Evolutionary conservation across 371 early-diverging fungal genomes (phyloP), one percentile per base, ranked within the genome.

Genomic region (Mucor mucedo): DNA sequence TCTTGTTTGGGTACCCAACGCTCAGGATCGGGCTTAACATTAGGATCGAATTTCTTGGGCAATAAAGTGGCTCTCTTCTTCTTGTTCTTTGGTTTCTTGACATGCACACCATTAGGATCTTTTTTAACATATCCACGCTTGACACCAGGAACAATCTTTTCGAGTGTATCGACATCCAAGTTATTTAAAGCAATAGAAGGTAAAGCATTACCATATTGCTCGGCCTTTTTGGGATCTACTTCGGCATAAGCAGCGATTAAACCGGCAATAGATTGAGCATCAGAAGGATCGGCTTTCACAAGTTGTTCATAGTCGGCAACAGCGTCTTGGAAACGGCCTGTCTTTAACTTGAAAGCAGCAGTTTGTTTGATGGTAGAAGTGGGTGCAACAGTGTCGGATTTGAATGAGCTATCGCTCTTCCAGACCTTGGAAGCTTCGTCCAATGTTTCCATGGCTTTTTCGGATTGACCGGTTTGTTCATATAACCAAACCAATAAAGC

Each of bases 1-100:
- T 90, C 89, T 5, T 85, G 82, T 55, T 86, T 87, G 5, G 91
- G 88, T 54, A 91, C 33, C 93, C 93, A 92, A 38, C 93, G 80
- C 67, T 92, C 91, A 33, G 91, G 91, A 77, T 92, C 90, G 45
- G 89, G 87, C 10, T 75, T 62, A 4, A 68, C 71, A 39, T 71
- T 68, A 10, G 85, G 71, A 59, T 86, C 77, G 61, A 76, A 71
- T 27, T 79, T 76, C 66, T 90, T 91, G 52, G 91, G 89, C 48
- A 86, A 63, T 40, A 83, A 65, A 3, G 86, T 78, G 62, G 83
- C 84, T 65, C 90, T 75, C 78, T 89, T 91, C 60, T 83, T 80
- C 60, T 86, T 87, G 30, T 71, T 76, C 60, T 80, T 84, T 11
- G 83, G 65, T 32, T 75, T 75, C 39, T 75, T 71, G 10, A 63